These are phyloP conservation scores for Pseudogymnoascus sp. DNA, from an alignment of 2,329 filamentous ascomycete genomes.

Conservation along the genomic window DNA sequence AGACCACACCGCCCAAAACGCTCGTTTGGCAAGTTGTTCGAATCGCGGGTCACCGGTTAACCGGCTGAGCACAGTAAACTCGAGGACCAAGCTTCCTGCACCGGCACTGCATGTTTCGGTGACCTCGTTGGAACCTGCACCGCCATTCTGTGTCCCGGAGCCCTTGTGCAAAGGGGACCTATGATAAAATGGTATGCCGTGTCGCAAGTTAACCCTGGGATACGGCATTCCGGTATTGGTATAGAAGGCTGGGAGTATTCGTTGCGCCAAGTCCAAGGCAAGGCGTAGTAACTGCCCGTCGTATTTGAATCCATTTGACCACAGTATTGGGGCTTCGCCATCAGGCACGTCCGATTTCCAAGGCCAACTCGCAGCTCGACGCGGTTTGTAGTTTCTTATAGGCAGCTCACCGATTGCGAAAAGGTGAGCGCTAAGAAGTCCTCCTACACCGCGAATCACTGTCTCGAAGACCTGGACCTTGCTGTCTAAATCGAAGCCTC, in stretches of 20 bases:
- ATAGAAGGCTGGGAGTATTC: constrained; percentile 85
- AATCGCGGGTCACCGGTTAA: constrained; percentile 83
- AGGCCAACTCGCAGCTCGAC: constrained; percentile 11
- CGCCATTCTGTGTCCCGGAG: constrained; percentile 36
- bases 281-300: constrained; percentile 86
- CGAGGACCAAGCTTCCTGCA: constrained; percentile 88
- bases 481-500: constrained; percentile 90
- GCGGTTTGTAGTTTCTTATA: constrained; percentile 67
- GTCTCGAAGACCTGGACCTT: constrained; percentile 99
- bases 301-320: constrained; percentile 74
- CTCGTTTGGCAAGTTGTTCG: constrained; percentile 80
- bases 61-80: constrained; percentile 85
- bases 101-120: constrained; percentile 97
- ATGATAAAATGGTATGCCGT: constrained; percentile 86
- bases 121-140: constrained; percentile 49
- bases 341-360: constrained; percentile 29
- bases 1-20: constrained; percentile 97
- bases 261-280: constrained; percentile 74
- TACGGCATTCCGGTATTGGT: constrained; percentile 89
- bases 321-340: constrained; percentile 53
- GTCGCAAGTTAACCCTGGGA: constrained; percentile 82
- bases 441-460: constrained; percentile 86
- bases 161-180: constrained; percentile 72
- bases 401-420: constrained; percentile 89
- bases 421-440: constrained; percentile 83